A percentile compares a stretch with the other conserved stretches of the same genome.
Conservation (phyloP, 371 early-diverging fungal species). For the Apophysomyces sp. region DNA sequence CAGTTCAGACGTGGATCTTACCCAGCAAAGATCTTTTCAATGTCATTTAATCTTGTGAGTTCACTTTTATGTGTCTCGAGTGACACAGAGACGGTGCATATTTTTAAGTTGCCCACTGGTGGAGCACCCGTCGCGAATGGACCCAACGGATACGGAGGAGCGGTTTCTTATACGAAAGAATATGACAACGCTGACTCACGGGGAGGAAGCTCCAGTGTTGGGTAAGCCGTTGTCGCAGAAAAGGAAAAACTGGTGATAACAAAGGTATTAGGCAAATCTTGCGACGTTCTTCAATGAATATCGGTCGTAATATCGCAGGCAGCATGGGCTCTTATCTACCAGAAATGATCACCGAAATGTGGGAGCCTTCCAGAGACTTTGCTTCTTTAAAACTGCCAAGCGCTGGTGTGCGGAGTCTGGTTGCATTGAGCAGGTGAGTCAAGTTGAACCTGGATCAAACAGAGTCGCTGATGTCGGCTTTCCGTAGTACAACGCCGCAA, state of each 20-base stretch:
- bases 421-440: constrained; percentile 71
- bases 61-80: constrained; percentile 86
- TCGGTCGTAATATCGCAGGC: constrained; percentile 66
- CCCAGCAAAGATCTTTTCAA: constrained; percentile 86
- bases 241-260: not conserved
- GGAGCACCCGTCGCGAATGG: constrained; percentile 7
- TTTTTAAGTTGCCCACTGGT: constrained; percentile 73
- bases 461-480: not conserved
- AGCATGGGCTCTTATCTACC: constrained; percentile 86
- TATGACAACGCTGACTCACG: constrained; percentile 5
- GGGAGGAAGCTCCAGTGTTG: constrained; percentile 14
- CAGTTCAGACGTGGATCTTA: constrained; percentile 96
- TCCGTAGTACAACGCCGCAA: constrained; percentile 67
- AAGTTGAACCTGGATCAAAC: not conserved
- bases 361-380: constrained; percentile 95
- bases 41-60: constrained; percentile 84
- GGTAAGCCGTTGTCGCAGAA: constrained; percentile 9
- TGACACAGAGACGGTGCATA: constrained; percentile 96
- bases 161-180: not conserved
- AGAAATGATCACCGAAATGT: constrained; percentile 85
- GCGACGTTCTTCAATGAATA: constrained; percentile 59
- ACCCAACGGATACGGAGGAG: not conserved
- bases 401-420: constrained; percentile 79
- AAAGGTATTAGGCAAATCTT: constrained; percentile 39
- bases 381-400: constrained; percentile 87